Base-by-base conservation (phyloP, 345 rosid genomes). In the Odontarrhena argentea region DNA sequence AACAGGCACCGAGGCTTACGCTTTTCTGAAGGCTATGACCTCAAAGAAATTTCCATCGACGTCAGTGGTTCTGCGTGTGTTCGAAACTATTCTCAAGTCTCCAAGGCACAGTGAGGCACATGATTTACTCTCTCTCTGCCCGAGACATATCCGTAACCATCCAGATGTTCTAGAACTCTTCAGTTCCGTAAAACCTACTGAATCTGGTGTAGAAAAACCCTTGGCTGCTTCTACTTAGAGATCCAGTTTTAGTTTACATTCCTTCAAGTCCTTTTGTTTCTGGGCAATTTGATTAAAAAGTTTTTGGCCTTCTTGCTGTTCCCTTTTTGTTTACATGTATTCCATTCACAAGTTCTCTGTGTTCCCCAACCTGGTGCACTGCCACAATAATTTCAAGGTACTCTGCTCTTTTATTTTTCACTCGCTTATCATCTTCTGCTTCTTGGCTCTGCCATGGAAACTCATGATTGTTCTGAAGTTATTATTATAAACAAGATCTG, bases 131-230 rank as follows among this genome's bases (percentile, higher is more conserved):
- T 77, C 87, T 28, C 69, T 80, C 55, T 88, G 91, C 71, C 96
- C 96, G 9, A 68, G 72, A 37, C 71, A 73, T 64, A 65, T 91
- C 70, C 93, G 96, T 25, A 82, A 82, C 79, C 77, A 83, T 78
- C 84, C 93, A 8, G 96, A 91, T 79, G 86, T 88, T 70, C 74
- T 88, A 77, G 79, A 84, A 81, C 88, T 94, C 75, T 91, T 94
- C 69, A 76, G 49, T 75, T 74, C 87, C 55, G 74, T 70, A 76
- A 81, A 81, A 63, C 55, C 75, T 32, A 65, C 74, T 38, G 73
- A 76, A 65, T 63, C 65, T 68, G 28, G 55, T 49, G 28, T 62
- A 53, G 78, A 63, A 26, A 44, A 41, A 63, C 67, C 62, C 4
- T 44, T 73, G 74, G 69, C 65, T 49, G 55, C 60, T 68, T 32